These are phyloP conservation scores for Populus hybrid DNA, from an alignment of 441 rosid genomes.

Conservation along the genomic window DNA sequence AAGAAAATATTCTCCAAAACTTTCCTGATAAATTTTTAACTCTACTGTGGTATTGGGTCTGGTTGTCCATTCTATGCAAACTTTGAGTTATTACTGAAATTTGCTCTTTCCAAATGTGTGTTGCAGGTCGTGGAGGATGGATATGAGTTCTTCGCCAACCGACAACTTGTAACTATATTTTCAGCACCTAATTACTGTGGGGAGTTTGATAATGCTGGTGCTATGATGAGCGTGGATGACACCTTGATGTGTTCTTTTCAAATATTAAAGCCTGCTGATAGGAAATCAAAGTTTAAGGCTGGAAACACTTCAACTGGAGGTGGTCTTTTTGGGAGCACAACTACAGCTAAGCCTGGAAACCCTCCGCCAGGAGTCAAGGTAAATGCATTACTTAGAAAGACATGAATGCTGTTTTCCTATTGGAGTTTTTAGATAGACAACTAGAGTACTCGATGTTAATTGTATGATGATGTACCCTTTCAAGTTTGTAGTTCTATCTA, in stretches of 20 bases:
- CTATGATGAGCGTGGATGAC: conserved; percentile 80
- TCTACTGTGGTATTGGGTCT: neutral
- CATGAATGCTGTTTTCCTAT: neutral
- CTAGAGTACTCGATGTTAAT: neutral
- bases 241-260: conserved; percentile 75
- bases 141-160: conserved; percentile 64
- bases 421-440: neutral
- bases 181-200: conserved; percentile 78
- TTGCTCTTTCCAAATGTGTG: conserved; percentile 3
- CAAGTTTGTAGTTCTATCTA: neutral
- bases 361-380: conserved; percentile 57
- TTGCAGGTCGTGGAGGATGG: conserved; percentile 82
- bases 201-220: conserved; percentile 78
- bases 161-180: conserved; percentile 71
- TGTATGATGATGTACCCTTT: neutral
- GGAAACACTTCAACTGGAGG: conserved; percentile 24
- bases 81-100: conserved; percentile 9
- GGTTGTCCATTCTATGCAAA: conserved; percentile 13
- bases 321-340: conserved; percentile 36
- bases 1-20: neutral
- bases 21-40: neutral
- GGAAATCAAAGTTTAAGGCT: conserved; percentile 35
- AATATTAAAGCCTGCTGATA: conserved; percentile 63
- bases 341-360: conserved; percentile 43
- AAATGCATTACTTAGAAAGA: conserved; percentile 8